Base-by-base conservation (phyloP, 2,329 filamentous ascomycete genomes). In the Thermomyces lanuginosus region DNA sequence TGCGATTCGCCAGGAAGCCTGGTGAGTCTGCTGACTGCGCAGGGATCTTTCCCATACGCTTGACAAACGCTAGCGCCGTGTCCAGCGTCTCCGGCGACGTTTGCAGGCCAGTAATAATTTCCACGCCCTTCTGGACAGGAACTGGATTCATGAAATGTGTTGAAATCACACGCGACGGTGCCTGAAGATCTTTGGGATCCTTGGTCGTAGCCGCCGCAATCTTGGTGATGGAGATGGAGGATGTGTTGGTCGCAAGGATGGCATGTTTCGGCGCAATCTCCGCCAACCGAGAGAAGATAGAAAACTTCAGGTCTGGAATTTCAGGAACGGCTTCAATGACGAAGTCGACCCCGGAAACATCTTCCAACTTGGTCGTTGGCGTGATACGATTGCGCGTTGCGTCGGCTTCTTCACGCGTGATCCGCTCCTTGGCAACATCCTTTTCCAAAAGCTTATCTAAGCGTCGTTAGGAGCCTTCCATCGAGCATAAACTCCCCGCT, bases 131-230 rank as follows among this genome's bases (percentile, higher is more conserved):
- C 50, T 95, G 89, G 16, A 98, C 61, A 2, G 89, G 89, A 0
- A 98, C 89, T 0, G 89, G 89, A 63, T 98, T 98, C 89, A 98
- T 98, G 58, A 98, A 98, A 55, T 98, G 89, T 9, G 89, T 95
- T 27, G 81, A 82, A 29, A 98, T 72, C 6, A 98, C 89, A 24
- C 89, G 76, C 4, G 82, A 86, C 22, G 81, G 77, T 21, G 75
- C 78, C 22, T 74, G 76, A 13, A 80, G 73, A 45, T 92, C 79
- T 10, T 61, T 86, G 1, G 82, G 76, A 46, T 92, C 72, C 30
- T 64, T 63, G 14, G 73, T 77, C 1, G 86, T 86, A 6, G 84
- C 72, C 3, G 89, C 84, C 11, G 89, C 89, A 44, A 98, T 93
- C 47, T 77, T 78, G 22, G 89, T 98, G 52, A 98, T 93, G 34